phyloP scores from a whole-genome alignment of 805 yeast species.

The Candida nanaspora region DNA sequence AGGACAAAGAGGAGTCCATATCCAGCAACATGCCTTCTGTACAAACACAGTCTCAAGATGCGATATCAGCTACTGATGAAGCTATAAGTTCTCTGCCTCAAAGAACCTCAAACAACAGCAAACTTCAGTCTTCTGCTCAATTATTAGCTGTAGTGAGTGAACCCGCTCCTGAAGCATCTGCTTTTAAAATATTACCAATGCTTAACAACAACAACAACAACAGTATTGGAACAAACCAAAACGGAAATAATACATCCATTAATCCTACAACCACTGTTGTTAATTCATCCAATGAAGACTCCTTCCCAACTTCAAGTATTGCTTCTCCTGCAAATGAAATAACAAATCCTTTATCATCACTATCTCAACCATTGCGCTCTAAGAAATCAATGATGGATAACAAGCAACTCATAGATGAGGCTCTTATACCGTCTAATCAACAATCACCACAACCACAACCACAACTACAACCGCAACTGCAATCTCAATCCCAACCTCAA shows the following conservation, averaged over 20 bases:
- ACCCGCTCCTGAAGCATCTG: not conserved
- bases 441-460: not conserved
- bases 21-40: no score
- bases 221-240: not conserved
- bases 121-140: not conserved
- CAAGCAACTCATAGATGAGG: no score
- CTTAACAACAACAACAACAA: not conserved
- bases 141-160: not conserved
- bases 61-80: not conserved
- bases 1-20: no score
- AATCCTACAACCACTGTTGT: no score
- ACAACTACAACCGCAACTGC: not conserved
- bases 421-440: not conserved
- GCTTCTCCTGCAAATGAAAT: not conserved
- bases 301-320: not conserved
- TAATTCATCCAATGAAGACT: no score
- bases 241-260: not conserved
- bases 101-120: not conserved
- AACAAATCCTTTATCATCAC: not conserved
- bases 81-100: not conserved
- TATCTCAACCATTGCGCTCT: not conserved
- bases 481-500: not conserved
- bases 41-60: not conserved
- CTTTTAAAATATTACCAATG: slow-evolving; percentile 1
- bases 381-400: not conserved